Evolutionary conservation across 305 asterid genomes (phyloP).

Genomic region (Fraxinus baroniana): DNA sequence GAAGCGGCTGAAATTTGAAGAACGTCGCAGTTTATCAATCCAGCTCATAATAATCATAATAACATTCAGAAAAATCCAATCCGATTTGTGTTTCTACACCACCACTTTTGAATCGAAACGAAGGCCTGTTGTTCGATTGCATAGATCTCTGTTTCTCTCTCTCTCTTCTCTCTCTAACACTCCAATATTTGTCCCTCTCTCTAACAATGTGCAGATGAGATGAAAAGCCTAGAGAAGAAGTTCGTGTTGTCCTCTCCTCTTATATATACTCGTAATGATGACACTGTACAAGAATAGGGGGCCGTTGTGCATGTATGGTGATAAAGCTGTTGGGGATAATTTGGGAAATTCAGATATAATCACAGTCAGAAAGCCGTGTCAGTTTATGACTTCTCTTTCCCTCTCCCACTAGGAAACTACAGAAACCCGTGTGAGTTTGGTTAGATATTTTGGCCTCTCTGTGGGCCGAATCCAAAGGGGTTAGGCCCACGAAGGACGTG

Average conservation of each 20-base stretch:
- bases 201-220: not conserved
- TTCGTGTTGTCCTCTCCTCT: not conserved
- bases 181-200: constrained; percentile 1
- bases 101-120: constrained; percentile 18
- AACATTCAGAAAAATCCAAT: constrained; percentile 29
- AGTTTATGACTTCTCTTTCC: not conserved
- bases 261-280: not conserved
- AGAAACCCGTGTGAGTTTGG: not conserved
- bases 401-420: not conserved
- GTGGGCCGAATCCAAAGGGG: not conserved
- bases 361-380: not conserved
- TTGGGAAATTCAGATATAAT: constrained; percentile 7
- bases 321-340: constrained; percentile 19
- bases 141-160: constrained; percentile 41
- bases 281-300: not conserved
- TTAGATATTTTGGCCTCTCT: not conserved
- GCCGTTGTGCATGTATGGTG: constrained; percentile 21
- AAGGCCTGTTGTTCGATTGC: constrained; percentile 52
- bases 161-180: not conserved
- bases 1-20: constrained; percentile 81
- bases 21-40: constrained; percentile 67
- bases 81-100: constrained; percentile 4
- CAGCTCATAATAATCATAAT: constrained; percentile 75
- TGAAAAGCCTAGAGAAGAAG: not conserved
- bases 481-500: not conserved